These are phyloP conservation scores for Scutellaria galericulata DNA, from an alignment of 257 asterid genomes.

Conservation along the genomic window DNA sequence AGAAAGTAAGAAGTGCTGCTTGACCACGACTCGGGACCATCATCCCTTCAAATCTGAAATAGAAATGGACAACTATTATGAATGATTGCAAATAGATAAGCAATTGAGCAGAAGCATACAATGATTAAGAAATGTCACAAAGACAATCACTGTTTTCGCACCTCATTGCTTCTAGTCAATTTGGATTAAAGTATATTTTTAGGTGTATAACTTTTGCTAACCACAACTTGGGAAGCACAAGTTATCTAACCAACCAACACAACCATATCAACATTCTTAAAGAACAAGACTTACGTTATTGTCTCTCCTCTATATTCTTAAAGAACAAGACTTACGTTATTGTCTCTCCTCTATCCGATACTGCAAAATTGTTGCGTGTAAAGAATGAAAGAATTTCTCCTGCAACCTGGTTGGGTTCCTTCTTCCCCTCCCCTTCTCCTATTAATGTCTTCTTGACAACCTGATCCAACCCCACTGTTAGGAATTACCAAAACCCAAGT, in stretches of 20 bases:
- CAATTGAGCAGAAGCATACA: too few relatives aligned
- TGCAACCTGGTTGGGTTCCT: conserved; percentile 70
- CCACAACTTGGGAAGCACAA: background rate
- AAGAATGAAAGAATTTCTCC: conserved; percentile 92
- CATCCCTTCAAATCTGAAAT: conserved; percentile 83
- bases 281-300: conserved; percentile 52
- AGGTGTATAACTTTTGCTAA: background rate
- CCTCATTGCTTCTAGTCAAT: background rate
- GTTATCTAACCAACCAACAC: background rate
- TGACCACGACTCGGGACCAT: conserved; percentile 97
- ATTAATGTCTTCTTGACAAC: conserved; percentile 83
- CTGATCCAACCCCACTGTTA: conserved; percentile 45
- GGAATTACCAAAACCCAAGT: conserved; percentile 15
- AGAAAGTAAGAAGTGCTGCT: conserved; percentile 90
- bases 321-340: conserved; percentile 52
- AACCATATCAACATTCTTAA: background rate
- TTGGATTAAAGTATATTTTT: background rate
- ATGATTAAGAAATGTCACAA: background rate
- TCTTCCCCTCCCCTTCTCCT: conserved; percentile 60
- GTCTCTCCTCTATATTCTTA: conserved; percentile 72
- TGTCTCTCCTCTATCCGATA: conserved; percentile 82
- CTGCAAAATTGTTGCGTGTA: conserved; percentile 82
- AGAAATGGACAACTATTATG: background rate
- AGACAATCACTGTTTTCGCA: background rate
- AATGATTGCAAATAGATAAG: background rate